Base-by-base conservation (phyloP, 1,284 basidiomycete genomes). In the Cutaneotrichosporon mucoides region DNA sequence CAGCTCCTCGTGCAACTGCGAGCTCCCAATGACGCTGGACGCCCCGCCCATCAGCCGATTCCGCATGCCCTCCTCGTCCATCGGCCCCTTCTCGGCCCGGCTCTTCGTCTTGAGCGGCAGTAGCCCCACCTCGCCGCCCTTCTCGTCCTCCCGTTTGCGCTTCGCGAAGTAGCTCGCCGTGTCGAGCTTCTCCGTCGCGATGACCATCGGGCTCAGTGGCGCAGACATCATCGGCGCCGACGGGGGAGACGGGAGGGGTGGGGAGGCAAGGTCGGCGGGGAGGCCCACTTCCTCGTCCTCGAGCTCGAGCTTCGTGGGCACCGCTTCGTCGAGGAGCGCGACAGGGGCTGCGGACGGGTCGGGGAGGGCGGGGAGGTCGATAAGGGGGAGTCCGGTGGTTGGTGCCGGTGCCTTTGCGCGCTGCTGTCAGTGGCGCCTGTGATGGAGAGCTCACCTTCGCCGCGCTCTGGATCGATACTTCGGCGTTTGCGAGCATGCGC, bases 1-100 rank as follows among this genome's bases (percentile, higher is more conserved):
- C 2, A 79, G 62, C 61, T 79, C 78, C 53, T 79, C 78, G 53
- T 79, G 78, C 37, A 79, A 50, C 56, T 73, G 71, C 10, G 70
- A 65, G 5, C 71, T 66, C 12, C 75, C 76, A 42, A 73, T 24
- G 24, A 24, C 61, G 2, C 41, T 57, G n/a, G 24, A 60, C 66
- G 3, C 41, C 45, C 47, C 16, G 4, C 46, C 47, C 8, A 56
- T 55, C 8, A 64, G 45, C 37, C 37, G 64, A 57, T 55, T 61
- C 57, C 53, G 59, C 58, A 55, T 65, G 54, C 52, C 60, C 43
- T 62, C 64, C 40, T 35, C 40, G 38, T 43, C 59, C 50, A 57
- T 52, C 47, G 54, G 34, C 6, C 15, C 54, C 11, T 11, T 4
- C 35, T 12, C 49, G 35, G 35, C 16, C 46, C 24, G 24, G 24